Evolutionary conservation across 106 monocot species (phyloP), one percentile per base, ranked within the genome.

Genomic region (Dactylorhiza incarnata): DNA sequence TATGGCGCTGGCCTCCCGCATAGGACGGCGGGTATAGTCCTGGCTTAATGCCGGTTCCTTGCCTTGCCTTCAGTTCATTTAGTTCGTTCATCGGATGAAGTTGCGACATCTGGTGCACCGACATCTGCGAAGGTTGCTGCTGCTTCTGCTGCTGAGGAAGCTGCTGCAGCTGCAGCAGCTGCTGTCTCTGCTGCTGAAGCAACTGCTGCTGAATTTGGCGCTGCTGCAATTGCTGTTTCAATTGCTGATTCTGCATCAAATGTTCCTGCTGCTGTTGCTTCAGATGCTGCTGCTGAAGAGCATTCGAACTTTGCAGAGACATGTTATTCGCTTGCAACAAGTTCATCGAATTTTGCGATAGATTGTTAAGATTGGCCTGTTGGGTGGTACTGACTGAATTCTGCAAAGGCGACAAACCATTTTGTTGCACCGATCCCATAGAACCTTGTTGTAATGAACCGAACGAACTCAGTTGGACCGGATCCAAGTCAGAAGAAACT

Each of bases 41-140:
- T 69, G 94, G 44, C 76, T 99, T 99, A 15, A 88, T 77, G 6
- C 80, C 81, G 61, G 83, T 22, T 55, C 63, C 81, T 78, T 87
- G 91, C 54, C 91, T 89, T 24, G 73, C 54, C 77, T 94, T 94
- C 73, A 89, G 62, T 47, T 97, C 93, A 81, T 84, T 85, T 23
- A 75, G 76, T 74, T 99, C 96, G 77, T 80, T 99, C 65, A 87
- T 83, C 29, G 84, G 84, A 76, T 91, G 79, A 77, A 86, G 76
- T 75, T 89, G 91, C 44, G 81, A 70, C 37, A 89, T 78, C 74
- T 92, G 92, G 25, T 89, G 89, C 5, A 53, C 53, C 0, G 79
- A 66, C 49, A 83, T 12, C 48, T 86, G 90, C 46, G 85, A 26
- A 58, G 82, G 26, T 76, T 81, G 91, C 74, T 89, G 84, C 75